Evolutionary conservation across 1,284 basidiomycete genomes (phyloP).

Genomic region (Sutorius eximius): DNA sequence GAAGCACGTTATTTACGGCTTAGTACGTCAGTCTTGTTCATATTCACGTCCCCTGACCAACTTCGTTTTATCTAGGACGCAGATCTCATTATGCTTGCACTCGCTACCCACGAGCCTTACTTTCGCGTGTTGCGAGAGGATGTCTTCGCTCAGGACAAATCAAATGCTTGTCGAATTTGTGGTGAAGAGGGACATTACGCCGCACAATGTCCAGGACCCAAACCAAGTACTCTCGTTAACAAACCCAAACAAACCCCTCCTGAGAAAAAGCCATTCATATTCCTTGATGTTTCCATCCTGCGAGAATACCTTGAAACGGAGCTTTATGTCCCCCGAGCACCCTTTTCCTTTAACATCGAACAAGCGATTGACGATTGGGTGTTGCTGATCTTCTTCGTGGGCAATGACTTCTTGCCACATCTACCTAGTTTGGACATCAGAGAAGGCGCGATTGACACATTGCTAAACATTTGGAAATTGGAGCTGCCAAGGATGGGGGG

Average conservation of each 20-base stretch:
- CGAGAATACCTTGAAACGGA: slow-evolving; percentile 98
- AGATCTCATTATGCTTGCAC: slow-evolving; percentile 97
- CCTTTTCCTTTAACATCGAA: slow-evolving; percentile 94
- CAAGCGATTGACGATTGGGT: slow-evolving; percentile 99
- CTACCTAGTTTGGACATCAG: slow-evolving; percentile 97
- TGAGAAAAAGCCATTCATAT: slow-evolving; percentile 98
- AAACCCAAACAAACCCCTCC: slow-evolving; percentile 62
- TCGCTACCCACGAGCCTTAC: slow-evolving; percentile 97
- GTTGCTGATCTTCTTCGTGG: slow-evolving; percentile 98
- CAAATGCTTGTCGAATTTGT: slow-evolving; percentile 85
- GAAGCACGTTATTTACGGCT: slow-evolving; percentile 94
- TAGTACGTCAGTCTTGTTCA: slow-evolving; percentile 52
- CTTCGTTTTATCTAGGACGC: slow-evolving; percentile 70
- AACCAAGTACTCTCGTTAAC: slow-evolving; percentile 64
- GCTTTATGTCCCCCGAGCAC: slow-evolving; percentile 74
- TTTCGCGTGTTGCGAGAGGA: slow-evolving; percentile 98
- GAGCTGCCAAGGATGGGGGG: slow-evolving; percentile 95
- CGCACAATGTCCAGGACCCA: slow-evolving; percentile 84
- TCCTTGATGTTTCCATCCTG: slow-evolving; percentile 93
- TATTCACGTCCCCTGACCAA: slow-evolving; percentile 7
- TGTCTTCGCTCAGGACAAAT: slow-evolving; percentile 87
- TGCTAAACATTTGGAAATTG: slow-evolving; percentile 94
- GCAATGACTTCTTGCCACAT: slow-evolving; percentile 99
- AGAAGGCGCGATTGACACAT: slow-evolving; percentile 97
- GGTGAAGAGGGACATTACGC: slow-evolving; percentile 94